Evolutionary conservation across 108 stramenopile species (phyloP).

Genomic region (Mayamaea pseudoterrestris): DNA sequence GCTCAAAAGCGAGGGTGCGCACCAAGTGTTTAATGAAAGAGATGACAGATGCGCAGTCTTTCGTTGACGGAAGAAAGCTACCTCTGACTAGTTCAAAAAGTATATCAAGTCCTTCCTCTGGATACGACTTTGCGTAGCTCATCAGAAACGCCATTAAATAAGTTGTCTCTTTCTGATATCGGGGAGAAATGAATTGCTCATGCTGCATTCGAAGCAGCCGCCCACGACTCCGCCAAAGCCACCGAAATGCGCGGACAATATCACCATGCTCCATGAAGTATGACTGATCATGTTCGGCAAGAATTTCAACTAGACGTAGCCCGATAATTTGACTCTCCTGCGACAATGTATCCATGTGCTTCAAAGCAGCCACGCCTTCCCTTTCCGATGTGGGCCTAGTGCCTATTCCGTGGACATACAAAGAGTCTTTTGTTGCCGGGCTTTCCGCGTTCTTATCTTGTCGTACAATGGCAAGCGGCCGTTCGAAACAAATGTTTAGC

Average conservation of each 20-base stretch:
- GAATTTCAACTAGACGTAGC: conserved; percentile 41
- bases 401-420: conserved; percentile 17
- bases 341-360: conserved; percentile 18
- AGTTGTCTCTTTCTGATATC: conserved; percentile 64
- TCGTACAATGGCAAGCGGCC: conserved; percentile 74
- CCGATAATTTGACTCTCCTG: conserved; percentile 73
- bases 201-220: conserved; percentile 65
- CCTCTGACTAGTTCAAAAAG: conserved; percentile 78
- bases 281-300: conserved; percentile 29
- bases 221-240: conserved; percentile 81
- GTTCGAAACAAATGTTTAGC: conserved; percentile 68
- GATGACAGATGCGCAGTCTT: conserved; percentile 64
- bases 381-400: background rate
- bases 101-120: conserved; percentile 54
- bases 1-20: conserved; percentile 20
- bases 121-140: conserved; percentile 39
- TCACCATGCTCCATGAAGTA: conserved; percentile 63
- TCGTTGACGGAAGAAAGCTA: conserved; percentile 53
- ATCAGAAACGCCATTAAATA: conserved; percentile 59
- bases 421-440: conserved; percentile 9
- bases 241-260: conserved; percentile 63
- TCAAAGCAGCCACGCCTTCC: conserved; percentile 10
- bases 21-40: conserved; percentile 19
- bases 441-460: conserved; percentile 46
- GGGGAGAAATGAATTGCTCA: conserved; percentile 62